A percentile compares a stretch with the other conserved stretches of the same genome.
Evolutionary conservation across 805 yeast genomes (phyloP).

Genomic region (Teunomyces panamensis): DNA sequence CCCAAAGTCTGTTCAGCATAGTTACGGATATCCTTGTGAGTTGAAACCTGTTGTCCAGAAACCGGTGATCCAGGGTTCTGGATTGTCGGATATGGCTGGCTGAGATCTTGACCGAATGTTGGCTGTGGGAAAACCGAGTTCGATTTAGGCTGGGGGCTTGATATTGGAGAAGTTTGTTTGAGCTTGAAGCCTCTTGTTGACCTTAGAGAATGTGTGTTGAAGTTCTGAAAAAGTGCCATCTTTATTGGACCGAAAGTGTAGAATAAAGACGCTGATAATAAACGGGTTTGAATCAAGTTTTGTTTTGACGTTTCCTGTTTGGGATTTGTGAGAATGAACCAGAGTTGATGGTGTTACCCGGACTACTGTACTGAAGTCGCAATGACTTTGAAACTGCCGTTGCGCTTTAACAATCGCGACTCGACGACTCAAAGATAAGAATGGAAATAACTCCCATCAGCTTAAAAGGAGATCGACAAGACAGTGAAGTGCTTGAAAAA

Average conservation of each 20-base stretch:
- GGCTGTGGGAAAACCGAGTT: conserved; percentile 31
- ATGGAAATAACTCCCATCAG: conserved; percentile 5
- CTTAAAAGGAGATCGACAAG: neutral
- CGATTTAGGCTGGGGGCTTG: conserved; percentile 38
- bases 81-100: conserved; percentile 31
- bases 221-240: conserved; percentile 43
- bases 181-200: conserved; percentile 44
- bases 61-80: conserved; percentile 11
- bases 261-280: neutral
- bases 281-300: neutral
- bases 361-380: neutral
- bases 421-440: neutral
- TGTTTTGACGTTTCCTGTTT: conserved; percentile 4
- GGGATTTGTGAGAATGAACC: neutral
- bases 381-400: neutral
- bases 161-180: conserved; percentile 37
- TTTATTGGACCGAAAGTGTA: neutral
- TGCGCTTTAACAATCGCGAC: neutral
- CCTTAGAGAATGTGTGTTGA: conserved; percentile 41
- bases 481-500: neutral
- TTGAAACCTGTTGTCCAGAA: conserved; percentile 33
- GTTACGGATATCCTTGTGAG: conserved; percentile 72
- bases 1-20: conserved; percentile 96
- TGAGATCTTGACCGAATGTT: conserved; percentile 15
- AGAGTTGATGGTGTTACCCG: neutral